Base-by-base conservation (phyloP, 2,329 filamentous ascomycete genomes). In the Hirsutella rhossiliensis region DNA sequence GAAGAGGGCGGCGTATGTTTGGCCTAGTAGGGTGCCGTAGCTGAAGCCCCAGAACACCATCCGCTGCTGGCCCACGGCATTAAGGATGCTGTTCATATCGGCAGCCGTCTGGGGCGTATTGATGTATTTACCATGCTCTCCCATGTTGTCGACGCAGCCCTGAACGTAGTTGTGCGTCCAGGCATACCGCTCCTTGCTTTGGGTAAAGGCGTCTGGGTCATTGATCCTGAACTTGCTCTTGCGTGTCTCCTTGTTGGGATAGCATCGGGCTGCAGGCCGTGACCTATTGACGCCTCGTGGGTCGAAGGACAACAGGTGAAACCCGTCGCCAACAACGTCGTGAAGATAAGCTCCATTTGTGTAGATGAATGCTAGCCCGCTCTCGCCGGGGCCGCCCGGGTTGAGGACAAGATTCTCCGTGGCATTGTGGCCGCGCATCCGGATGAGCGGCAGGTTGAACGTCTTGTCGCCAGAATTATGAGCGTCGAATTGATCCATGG, bases 81-180 rank as follows among this genome's bases (percentile, higher is more conserved):
- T 65, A 1, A 73, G 54, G 23, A 73, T 71, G 12, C 56, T 64
- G 48, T 71, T 70, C 68, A 73, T 72, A 45, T 74, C 71, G 28
- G 69, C 66, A 11, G 68, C 70, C 1, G 68, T 69, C 51, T 72
- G 69, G 0, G 68, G 69, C 0, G 69, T 73, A 45, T 72, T 71
- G 46, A 72, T 55, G 47, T 72, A 71, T 8, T 48, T 49, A 3
- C 62, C 66, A 46, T 70, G 54, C 40, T 69, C 66, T 0, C 66
- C 68, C 60, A 65, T 67, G 2, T 56, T 68, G 11, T 72, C 67
- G 5, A 51, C 47, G 41, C 69, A 72, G 0, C 65, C 62, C 11
- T 54, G 56, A 4, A 59, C 68, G 41, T 57, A 63, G 45, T 67
- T 69, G 19, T 60, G 52, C 1, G 66, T 54, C 63, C 63, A 67